These are phyloP conservation scores for Spergularia azorica DNA, from an alignment of 179 eudicot species.

Conservation along the genomic window DNA sequence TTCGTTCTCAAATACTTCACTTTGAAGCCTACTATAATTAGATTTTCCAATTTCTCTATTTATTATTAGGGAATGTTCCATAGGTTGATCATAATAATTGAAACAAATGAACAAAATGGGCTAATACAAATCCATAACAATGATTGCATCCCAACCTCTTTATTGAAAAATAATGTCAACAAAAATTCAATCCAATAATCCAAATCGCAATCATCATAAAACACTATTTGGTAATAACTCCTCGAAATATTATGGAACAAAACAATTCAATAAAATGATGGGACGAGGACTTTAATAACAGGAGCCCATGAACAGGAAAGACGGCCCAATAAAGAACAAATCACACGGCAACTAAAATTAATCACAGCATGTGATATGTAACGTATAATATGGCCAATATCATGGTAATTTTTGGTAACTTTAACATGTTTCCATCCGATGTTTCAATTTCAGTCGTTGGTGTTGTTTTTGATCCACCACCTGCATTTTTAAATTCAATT, in stretches of 20 bases:
- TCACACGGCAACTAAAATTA: conserved; percentile 7
- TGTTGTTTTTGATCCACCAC: conserved; percentile 29
- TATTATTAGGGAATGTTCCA: too few species aligned
- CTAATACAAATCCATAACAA: too few species aligned
- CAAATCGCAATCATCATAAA: too few species aligned
- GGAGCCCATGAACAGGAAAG: neutral
- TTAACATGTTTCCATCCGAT: conserved; percentile 29
- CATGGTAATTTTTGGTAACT: conserved; percentile 17
- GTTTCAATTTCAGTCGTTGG: conserved; percentile 31
- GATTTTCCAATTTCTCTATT: too few species aligned
- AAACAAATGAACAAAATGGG: too few species aligned
- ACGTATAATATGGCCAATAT: conserved; percentile 23
- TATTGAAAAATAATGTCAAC: neutral
- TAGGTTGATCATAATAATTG: too few species aligned
- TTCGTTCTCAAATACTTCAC: too few species aligned
- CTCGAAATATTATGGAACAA: neutral
- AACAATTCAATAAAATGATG: neutral
- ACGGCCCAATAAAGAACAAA: neutral
- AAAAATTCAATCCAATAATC: too few species aligned
- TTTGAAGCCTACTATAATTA: too few species aligned
- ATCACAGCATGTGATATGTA: conserved; percentile 8
- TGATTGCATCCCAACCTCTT: too few species aligned
- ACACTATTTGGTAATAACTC: neutral
- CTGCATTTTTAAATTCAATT: conserved; percentile 11
- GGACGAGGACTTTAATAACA: neutral